Conservation (phyloP, 495 filamentous ascomycete species). For the Hypoxylon trugodes region DNA sequence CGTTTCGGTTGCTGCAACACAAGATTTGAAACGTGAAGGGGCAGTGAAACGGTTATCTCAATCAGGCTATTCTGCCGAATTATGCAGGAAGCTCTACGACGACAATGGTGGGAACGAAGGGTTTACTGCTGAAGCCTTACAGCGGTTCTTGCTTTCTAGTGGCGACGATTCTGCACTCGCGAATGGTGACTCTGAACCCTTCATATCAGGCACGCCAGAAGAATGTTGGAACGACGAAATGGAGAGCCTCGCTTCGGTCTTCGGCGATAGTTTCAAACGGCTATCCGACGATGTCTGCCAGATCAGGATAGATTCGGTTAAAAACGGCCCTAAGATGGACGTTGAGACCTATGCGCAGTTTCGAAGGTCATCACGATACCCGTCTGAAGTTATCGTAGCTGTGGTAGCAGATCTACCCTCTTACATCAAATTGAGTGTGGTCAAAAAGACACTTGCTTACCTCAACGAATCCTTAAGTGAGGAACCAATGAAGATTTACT, state of each 20-base stretch:
- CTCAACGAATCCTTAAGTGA: conserved; percentile 74
- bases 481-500: conserved; percentile 85
- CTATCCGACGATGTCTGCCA: conserved; percentile 68
- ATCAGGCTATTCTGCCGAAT: conserved; percentile 83
- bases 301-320: conserved; percentile 62
- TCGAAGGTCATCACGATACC: conserved; percentile 70
- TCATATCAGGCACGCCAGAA: conserved; percentile 55
- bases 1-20: conserved; percentile 77
- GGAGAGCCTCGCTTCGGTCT: conserved; percentile 81
- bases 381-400: conserved; percentile 76
- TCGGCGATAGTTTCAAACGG: conserved; percentile 67
- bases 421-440: conserved; percentile 90
- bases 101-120: conserved; percentile 73
- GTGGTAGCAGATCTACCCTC: conserved; percentile 78
- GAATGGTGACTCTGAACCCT: conserved; percentile 31
- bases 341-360: conserved; percentile 60
- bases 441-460: conserved; percentile 76
- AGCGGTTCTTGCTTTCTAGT: conserved; percentile 69
- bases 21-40: conserved; percentile 77
- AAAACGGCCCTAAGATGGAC: conserved; percentile 51
- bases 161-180: conserved; percentile 38
- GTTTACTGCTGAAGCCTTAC: conserved; percentile 79
- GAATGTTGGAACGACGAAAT: conserved; percentile 87
- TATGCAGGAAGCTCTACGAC: conserved; percentile 79
- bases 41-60: conserved; percentile 82